Base-by-base conservation (phyloP, 345 rosid genomes). In the Combretum micranthum region DNA sequence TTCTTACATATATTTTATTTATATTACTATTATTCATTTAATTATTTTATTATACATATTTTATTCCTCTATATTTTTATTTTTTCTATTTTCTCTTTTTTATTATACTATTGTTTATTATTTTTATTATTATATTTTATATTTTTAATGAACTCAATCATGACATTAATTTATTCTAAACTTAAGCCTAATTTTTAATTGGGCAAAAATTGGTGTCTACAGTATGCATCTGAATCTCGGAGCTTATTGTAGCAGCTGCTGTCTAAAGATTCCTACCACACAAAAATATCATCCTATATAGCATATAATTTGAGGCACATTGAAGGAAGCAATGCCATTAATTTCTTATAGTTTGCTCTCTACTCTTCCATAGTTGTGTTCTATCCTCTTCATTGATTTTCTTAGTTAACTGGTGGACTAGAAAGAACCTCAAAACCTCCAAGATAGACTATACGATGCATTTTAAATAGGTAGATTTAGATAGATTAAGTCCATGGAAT, bases 391-490 rank as follows among this genome's bases (percentile, higher is more conserved):
- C 99, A 93, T 4, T 83, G 87, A 69, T 71, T 70, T 55, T 89
- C 85, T 37, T 93, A 93, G 74, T 93, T 93, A 42, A 93, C 91
- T 32, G 99, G 99, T 52, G 99, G 99, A 39, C 99, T 96, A 48
- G 99, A 93, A 44, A 93, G 75, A 57, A 93, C 88, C 99, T 97
- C 89, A 63, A 93, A 93, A 19, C 99, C 99, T 64, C 99, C 99
- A 45, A 96, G 99, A 56, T 96, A 89, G 50, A 93, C 90, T 22
- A 89, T 85, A 46, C 99, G 85, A 64, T 93, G 89, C 66, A 93
- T 48, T 68, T 93, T 97, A 17, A 87, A 72, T 44, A 93, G 94
- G 80, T 93, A 93, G 50, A 93, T 72, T 67, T n/a, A 10, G 5
- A 61, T 22, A 2, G 85, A 93, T 83, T 93, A 97, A 32, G 97